phyloP scores from a whole-genome alignment of 2,329 filamentous ascomycete genomes.

The Pyricularia sp. region DNA sequence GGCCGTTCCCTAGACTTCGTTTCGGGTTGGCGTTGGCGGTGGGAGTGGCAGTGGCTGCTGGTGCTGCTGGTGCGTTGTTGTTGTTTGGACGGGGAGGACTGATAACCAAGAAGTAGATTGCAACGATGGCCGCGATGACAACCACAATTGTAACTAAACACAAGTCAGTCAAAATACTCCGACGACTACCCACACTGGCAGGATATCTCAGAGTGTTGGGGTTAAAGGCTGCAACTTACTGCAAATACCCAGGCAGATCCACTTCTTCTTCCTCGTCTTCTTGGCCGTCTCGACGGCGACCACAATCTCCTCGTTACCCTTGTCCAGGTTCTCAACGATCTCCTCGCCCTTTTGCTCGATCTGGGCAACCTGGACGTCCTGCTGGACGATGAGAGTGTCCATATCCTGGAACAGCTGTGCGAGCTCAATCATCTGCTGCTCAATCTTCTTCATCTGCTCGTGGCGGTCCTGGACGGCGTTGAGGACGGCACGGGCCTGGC shows the following conservation, averaged over 20 bases:
- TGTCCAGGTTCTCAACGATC: constrained; percentile 72
- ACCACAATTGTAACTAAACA: constrained; percentile 39
- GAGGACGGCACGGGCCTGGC: constrained; percentile 71
- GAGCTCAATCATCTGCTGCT: constrained; percentile 80
- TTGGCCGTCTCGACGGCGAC: constrained; percentile 75
- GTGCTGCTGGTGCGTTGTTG: constrained; percentile 19
- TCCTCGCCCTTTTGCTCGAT: constrained; percentile 86
- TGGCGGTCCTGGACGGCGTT: constrained; percentile 76
- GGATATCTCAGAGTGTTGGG: constrained; percentile 5
- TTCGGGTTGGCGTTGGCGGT: constrained; percentile 21
- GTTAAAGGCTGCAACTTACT: constrained; percentile 30
- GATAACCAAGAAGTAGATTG: constrained; percentile 37
- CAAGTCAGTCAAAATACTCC: background rate
- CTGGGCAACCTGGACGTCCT: constrained; percentile 68
- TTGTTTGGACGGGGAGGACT: constrained; percentile 18
- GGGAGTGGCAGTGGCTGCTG: constrained; percentile 25
- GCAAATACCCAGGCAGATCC: constrained; percentile 78
- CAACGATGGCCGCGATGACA: constrained; percentile 41
- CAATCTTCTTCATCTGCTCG: constrained; percentile 83
- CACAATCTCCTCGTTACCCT: constrained; percentile 76
- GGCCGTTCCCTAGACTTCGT: constrained; percentile 15
- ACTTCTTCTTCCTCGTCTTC: constrained; percentile 85
- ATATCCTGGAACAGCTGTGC: constrained; percentile 84
- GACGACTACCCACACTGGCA: background rate
- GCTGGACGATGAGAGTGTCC: constrained; percentile 75